Percentiles rank a stretch among this genome's conserved stretches.
phyloP scores from a whole-genome alignment of 2,329 filamentous ascomycete species.

The Emmonsia crescens region DNA sequence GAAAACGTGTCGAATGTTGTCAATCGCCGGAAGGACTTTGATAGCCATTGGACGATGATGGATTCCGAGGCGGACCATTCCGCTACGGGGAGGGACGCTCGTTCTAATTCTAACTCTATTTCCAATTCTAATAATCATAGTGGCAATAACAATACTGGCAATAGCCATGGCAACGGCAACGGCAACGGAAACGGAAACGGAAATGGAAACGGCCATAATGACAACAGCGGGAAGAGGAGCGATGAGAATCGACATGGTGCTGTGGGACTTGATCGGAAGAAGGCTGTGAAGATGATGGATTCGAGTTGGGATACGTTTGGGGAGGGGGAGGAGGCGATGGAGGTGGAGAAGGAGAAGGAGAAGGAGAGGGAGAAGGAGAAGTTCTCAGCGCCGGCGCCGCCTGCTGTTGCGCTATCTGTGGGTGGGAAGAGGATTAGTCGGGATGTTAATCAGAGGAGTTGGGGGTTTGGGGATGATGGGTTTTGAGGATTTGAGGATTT shows the following conservation, averaged over 20 bases:
- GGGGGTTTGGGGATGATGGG: conserved; percentile 33
- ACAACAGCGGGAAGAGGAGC: conserved; percentile 26
- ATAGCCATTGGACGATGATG: conserved; percentile 63
- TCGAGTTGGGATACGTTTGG: conserved; percentile 41
- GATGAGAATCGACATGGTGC: conserved; percentile 34
- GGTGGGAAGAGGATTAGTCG: conserved; percentile 16
- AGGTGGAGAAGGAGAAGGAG: conserved; percentile 13
- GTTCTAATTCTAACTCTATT: too few relatives aligned
- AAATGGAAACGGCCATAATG: conserved; percentile 22
- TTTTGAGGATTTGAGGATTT: background rate
- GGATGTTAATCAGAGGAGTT: conserved; percentile 28
- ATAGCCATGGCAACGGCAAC: background rate
- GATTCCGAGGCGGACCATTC: conserved; percentile 35
- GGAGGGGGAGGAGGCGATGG: conserved; percentile 24
- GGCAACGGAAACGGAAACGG: too few relatives aligned
- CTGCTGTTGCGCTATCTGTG: too few relatives aligned
- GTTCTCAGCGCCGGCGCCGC: background rate
- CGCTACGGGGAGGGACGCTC: background rate
- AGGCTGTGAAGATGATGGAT: conserved; percentile 64
- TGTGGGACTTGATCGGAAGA: conserved; percentile 44
- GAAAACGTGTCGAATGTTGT: conserved; percentile 62
- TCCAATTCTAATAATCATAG: background rate
- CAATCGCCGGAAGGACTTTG: conserved; percentile 65
- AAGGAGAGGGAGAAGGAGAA: background rate
- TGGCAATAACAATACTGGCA: background rate